Conservation (phyloP, 2,329 filamentous ascomycete species). For the Penicillium sp. region DNA sequence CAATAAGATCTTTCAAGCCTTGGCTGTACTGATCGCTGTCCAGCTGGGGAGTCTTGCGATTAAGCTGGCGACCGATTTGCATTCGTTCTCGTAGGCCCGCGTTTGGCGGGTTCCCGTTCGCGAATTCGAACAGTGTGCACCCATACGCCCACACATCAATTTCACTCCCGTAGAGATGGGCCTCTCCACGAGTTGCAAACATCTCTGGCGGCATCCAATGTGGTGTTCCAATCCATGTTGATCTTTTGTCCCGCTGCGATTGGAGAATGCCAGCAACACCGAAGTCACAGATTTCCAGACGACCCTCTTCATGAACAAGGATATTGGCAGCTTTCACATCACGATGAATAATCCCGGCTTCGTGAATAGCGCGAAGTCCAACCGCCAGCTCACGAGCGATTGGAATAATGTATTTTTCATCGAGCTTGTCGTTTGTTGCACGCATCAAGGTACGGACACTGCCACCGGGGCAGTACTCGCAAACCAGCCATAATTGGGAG, state of each 20-base stretch:
- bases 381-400: slow-evolving; percentile 63
- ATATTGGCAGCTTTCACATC: slow-evolving; percentile 66
- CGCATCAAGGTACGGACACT: slow-evolving; percentile 62
- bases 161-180: slow-evolving; percentile 49
- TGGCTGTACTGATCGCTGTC: slow-evolving; percentile 45
- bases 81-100: slow-evolving; percentile 48
- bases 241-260: slow-evolving; percentile 58
- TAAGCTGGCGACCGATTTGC: slow-evolving; percentile 47
- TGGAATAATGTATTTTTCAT: slow-evolving; percentile 62
- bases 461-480: slow-evolving; percentile 65
- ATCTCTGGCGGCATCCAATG: slow-evolving; percentile 67
- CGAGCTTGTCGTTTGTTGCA: slow-evolving; percentile 50
- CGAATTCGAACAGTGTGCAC: slow-evolving; percentile 51
- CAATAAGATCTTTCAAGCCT: slow-evolving; percentile 45
- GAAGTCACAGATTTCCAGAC: slow-evolving; percentile 64
- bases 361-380: slow-evolving; percentile 61
- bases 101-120: slow-evolving; percentile 50
- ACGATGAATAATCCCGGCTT: slow-evolving; percentile 64
- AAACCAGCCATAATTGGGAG: slow-evolving; percentile 65
- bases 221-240: slow-evolving; percentile 64
- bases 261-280: slow-evolving; percentile 64
- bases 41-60: slow-evolving; percentile 43
- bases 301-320: slow-evolving; percentile 61
- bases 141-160: slow-evolving; percentile 54
- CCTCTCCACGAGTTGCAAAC: slow-evolving; percentile 40